Evolutionary conservation across 345 rosid genomes (phyloP).

Genomic region (Gossypium rotundifolium): DNA sequence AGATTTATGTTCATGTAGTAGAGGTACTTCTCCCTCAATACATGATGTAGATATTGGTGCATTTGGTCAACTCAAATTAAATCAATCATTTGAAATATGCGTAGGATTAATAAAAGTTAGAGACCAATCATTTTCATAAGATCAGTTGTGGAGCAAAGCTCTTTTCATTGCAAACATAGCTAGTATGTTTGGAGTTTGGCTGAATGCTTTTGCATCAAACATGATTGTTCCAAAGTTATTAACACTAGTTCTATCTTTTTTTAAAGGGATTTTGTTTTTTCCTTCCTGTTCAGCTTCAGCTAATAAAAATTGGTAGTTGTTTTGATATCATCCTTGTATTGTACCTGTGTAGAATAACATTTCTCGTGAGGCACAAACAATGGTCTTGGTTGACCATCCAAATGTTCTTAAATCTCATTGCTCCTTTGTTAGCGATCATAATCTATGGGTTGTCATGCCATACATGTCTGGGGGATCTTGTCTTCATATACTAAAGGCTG

Average conservation of each 20-base stretch:
- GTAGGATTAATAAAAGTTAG: not conserved
- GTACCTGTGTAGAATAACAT: slow-evolving; percentile 51
- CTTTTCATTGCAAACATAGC: not conserved
- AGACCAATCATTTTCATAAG: not conserved
- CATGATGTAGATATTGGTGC: not conserved
- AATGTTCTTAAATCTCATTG: slow-evolving; percentile 91
- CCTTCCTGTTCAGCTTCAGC: not conserved
- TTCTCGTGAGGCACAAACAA: slow-evolving; percentile 92
- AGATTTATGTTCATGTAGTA: not conserved
- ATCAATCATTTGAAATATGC: not conserved
- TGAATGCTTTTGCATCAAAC: not conserved
- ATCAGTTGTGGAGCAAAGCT: not conserved
- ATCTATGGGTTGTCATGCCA: slow-evolving; percentile 96
- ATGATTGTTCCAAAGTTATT: not conserved
- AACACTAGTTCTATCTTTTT: not conserved
- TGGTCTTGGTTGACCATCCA: slow-evolving; percentile 90
- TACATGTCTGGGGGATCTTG: slow-evolving; percentile 98
- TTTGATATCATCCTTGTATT: not conserved
- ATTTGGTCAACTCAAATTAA: not conserved
- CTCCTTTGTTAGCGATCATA: slow-evolving; percentile 87
- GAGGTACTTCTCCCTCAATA: not conserved
- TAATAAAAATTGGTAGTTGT: not conserved
- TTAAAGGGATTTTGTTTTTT: not conserved
- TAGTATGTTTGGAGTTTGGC: not conserved
- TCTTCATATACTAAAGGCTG: slow-evolving; percentile 95